phyloP scores from a whole-genome alignment of 345 rosid genomes.

The Citrus sp. region DNA sequence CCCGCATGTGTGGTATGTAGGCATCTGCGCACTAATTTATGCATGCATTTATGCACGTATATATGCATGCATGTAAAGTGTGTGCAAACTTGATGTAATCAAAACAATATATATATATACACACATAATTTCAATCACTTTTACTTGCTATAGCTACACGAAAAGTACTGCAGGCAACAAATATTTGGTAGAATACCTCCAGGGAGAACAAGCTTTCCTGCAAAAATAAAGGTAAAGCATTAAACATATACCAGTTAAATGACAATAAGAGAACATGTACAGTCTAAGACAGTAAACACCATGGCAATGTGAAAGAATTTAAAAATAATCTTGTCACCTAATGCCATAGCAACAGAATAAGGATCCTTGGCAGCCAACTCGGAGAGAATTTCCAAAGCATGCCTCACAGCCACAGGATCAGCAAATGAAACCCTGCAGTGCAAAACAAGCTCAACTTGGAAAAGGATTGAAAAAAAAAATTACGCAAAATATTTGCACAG shows the following conservation, averaged over 20 bases:
- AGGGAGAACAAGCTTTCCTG: conserved; percentile 86
- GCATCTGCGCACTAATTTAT: background rate
- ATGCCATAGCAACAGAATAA: conserved; percentile 91
- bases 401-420: conserved; percentile 99
- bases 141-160: background rate
- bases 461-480: background rate
- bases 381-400: conserved; percentile 82
- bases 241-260: conserved; percentile 13
- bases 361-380: conserved; percentile 91
- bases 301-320: background rate
- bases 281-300: background rate
- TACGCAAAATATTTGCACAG: background rate
- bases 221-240: conserved; percentile 27
- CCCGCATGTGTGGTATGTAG: background rate
- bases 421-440: conserved; percentile 77
- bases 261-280: background rate
- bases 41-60: background rate
- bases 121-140: background rate
- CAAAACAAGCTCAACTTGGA: background rate
- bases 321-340: conserved; percentile 45
- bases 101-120: no score
- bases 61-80: background rate
- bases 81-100: no score
- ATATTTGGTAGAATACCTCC: conserved; percentile 55
- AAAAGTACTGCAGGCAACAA: background rate